Evolutionary conservation across 163 green algal genomes (phyloP).

Genomic region (Prototheca cutis): DNA sequence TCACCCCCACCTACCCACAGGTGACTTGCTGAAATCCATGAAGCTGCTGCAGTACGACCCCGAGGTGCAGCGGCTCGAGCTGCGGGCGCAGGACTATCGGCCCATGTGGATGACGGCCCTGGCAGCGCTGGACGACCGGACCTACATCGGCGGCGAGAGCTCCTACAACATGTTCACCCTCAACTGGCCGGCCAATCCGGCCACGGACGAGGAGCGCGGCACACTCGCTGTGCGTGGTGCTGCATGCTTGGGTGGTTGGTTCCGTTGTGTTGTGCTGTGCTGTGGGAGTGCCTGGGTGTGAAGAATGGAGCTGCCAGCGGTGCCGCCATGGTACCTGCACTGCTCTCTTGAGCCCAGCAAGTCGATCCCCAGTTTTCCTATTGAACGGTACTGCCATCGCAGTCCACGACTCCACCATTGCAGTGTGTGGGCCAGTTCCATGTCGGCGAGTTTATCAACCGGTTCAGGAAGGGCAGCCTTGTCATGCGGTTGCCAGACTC

Average conservation of each 20-base stretch:
- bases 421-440: slow-evolving; percentile 82
- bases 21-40: slow-evolving; percentile 94
- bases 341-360: no score
- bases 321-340: no score
- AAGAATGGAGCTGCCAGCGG: neutral
- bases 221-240: slow-evolving; percentile 45
- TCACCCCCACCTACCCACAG: slow-evolving; percentile 11
- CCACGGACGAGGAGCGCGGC: slow-evolving; percentile 75
- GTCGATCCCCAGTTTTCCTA: no score
- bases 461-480: slow-evolving; percentile 75
- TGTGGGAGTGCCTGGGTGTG: neutral
- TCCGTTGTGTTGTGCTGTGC: neutral
- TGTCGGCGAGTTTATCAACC: slow-evolving; percentile 87
- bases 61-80: slow-evolving; percentile 45
- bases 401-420: no score
- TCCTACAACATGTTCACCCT: slow-evolving; percentile 80
- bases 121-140: slow-evolving; percentile 79
- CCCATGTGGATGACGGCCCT: slow-evolving; percentile 75
- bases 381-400: no score
- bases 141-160: slow-evolving; percentile 82
- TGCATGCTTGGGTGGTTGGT: no score
- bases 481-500: slow-evolving; percentile 87
- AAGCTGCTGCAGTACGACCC: slow-evolving; percentile 79
- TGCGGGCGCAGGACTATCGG: slow-evolving; percentile 61
- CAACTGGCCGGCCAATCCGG: slow-evolving; percentile 65